A percentile compares a stretch with the other conserved stretches of the same genome.
Conservation (phyloP, 2,329 filamentous ascomycete species). For the Cercospora sesami region DNA sequence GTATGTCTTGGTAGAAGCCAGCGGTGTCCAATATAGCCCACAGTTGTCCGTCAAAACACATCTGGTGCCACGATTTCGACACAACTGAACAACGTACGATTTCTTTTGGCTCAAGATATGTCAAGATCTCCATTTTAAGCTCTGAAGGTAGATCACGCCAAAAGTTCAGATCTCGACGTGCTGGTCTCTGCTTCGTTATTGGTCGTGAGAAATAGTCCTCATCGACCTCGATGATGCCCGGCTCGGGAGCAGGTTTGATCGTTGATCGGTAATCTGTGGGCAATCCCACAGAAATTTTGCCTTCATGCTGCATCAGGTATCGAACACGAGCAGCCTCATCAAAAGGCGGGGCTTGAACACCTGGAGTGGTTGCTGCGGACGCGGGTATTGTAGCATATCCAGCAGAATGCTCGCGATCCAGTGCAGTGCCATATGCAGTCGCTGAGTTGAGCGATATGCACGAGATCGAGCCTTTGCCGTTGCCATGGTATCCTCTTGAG, state of each 20-base stretch:
- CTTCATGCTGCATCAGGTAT: constrained; percentile 51
- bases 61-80: constrained; percentile 73
- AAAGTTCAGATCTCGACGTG: constrained; percentile 59
- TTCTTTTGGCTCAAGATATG: constrained; percentile 75
- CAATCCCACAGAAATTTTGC: constrained; percentile 59
- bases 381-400: constrained; percentile 58
- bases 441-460: constrained; percentile 62
- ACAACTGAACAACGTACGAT: constrained; percentile 76
- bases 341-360: constrained; percentile 50
- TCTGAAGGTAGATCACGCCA: constrained; percentile 83
- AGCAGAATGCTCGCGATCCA: constrained; percentile 58
- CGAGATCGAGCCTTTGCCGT: constrained; percentile 63
- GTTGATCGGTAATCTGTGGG: constrained; percentile 62
- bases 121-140: constrained; percentile 74
- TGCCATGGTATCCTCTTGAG: constrained; percentile 64
- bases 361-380: constrained; percentile 51
- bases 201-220: constrained; percentile 51
- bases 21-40: constrained; percentile 78
- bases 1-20: constrained; percentile 83
- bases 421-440: constrained; percentile 53
- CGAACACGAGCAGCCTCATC: constrained; percentile 58
- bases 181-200: constrained; percentile 32
- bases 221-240: constrained; percentile 40
- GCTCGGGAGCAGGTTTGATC: constrained; percentile 39
- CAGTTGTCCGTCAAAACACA: constrained; percentile 92